Percentiles rank a stretch among this genome's conserved stretches.
phyloP scores from a whole-genome alignment of 345 rosid genomes.

The Brassica cretica region DNA sequence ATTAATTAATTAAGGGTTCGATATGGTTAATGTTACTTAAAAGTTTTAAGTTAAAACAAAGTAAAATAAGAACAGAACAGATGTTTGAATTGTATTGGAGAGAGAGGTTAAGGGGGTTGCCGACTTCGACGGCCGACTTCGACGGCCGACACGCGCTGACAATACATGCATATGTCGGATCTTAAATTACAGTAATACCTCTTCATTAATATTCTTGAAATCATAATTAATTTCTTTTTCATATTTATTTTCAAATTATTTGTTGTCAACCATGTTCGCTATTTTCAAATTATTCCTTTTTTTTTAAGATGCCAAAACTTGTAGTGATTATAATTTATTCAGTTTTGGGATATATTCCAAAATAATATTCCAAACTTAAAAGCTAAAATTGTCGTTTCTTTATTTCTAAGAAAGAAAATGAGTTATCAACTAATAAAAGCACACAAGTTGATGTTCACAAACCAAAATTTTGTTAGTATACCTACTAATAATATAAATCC shows the following conservation, averaged over 20 bases:
- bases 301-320: background rate
- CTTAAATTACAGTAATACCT: conserved; percentile 19
- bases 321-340: background rate
- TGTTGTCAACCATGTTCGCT: conserved; percentile 13
- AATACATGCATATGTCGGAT: conserved; percentile 32
- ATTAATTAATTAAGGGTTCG: background rate
- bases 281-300: background rate
- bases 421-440: background rate
- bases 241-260: background rate
- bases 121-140: conserved; percentile 36
- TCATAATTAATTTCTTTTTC: background rate
- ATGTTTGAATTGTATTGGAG: conserved; percentile 17
- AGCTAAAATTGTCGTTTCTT: conserved; percentile 2
- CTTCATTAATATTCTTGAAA: conserved; percentile 5
- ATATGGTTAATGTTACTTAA: background rate
- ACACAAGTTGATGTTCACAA: background rate
- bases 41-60: background rate
- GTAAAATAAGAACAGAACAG: background rate
- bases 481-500: too few relatives aligned
- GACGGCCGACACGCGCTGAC: conserved; percentile 37
- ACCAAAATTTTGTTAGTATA: too few relatives aligned
- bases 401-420: background rate
- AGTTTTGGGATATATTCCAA: background rate
- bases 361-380: background rate
- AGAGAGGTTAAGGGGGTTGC: conserved; percentile 17